Evolutionary conservation across 1,284 basidiomycete species (phyloP), one percentile per base, ranked within the genome.

Genomic region (Cryptococcus amylolentus): DNA sequence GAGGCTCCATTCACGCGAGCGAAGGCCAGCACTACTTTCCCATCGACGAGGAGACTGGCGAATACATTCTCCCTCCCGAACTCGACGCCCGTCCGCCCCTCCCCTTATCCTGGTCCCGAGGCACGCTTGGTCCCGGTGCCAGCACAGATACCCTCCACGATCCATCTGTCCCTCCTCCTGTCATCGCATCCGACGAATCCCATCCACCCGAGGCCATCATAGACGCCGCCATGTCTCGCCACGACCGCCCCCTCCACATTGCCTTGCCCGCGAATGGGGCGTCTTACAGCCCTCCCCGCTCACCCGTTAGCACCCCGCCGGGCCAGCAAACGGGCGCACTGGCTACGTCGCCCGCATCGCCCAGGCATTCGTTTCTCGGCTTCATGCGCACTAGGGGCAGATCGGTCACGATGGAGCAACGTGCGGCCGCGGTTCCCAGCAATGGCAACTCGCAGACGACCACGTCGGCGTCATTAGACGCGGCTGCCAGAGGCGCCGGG

Each of bases 361-460:
- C 75, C 2, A 54, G 76, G 37, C 67, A 64, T 18, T 67, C 67
- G n/a, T 78, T 78, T 50, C 47, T 78, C 8, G 67, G 60, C 40
- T 76, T 78, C 49, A 75, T 77, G 64, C 63, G 76, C n/a, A 69
- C 66, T 7, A 54, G 76, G 42, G 60, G 66, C 0, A 60, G 76
- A 31, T 71, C 75, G 5, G 67, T 66, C 9, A 75, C 72, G 12
- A 53, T 75, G 35, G 73, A 66, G 9, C 64, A 62, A 51, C 61
- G 52, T 16, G 49, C 46, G 7, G 41, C 64, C 39, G 44, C 58
- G 10, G 10, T n/a, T 6, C 31, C 20, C n/a, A 16, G 31, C 28
- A 18, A n/a, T 6, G 27, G 35, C 35, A 40, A 23, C 49, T 35
- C 31, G 35, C n/a, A 23, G 9, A n/a, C 49, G 20, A 40, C 49